Base-by-base conservation (phyloP, 495 filamentous ascomycete genomes). In the Aspergillus kassunensis region DNA sequence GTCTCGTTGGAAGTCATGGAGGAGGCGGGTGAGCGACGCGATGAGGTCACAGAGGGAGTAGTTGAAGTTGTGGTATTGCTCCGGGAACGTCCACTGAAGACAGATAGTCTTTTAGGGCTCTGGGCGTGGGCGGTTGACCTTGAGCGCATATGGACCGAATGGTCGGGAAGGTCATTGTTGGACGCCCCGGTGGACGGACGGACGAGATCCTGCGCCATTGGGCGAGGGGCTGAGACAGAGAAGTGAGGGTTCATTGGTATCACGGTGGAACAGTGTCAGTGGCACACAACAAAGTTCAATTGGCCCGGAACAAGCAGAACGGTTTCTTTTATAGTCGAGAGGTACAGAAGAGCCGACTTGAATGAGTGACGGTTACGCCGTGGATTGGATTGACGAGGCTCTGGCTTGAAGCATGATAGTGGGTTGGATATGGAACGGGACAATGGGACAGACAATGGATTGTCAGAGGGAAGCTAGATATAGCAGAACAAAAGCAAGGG, bases 41-140 rank as follows among this genome's bases (percentile, higher is more conserved):
- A 71, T 6, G 67, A 69, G 21, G 67, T 54, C 30, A 63, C 65
- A 5, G 70, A 67, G 25, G 62, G 71, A 15, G 72, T 67, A 13
- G 61, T 67, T 2, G 71, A 67, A 24, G 62, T 72, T 16, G 71
- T 72, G 16, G 73, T 76, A 34, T 76, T 76, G 55, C 71, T 75
- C 51, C 73, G 58, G 2, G 73, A 71, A 24, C 73, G 70, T 33
- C 69, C 69, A 31, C 62, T 59, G 18, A 76, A 75, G 51, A 74
- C 69, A 0, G 73, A 76, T 13, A 70, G 30, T 18, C 71, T 65
- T 59, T 69, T 76, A 18, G 73, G 71, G 51, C 67, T 74, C 15
- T 72, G 61, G 9, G 66, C 45, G 51, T 67, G 63, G 11, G 69
- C 71, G 19, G 64, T 73, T 8, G 73, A 76, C 34, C 71, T 63